Evolutionary conservation across 768 basidiomycete genomes (phyloP).

Genomic region (Kwoniella dendrophila): DNA sequence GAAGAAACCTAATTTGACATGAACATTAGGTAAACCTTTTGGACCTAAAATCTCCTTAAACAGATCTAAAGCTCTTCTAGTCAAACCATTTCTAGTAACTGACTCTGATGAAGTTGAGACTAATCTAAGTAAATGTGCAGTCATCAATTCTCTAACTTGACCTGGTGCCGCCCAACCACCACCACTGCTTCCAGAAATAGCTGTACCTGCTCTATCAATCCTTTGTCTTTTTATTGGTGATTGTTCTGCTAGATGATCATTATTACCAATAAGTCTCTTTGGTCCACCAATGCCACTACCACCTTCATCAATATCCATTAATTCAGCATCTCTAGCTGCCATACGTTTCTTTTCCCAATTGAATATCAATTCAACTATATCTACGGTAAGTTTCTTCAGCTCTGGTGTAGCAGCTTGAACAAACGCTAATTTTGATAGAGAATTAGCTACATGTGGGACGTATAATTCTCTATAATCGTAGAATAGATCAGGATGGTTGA

Average conservation of each 20-base stretch:
- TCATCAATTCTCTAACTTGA: constrained; percentile 81
- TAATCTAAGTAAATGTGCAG: constrained; percentile 92
- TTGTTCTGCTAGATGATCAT: constrained; percentile 21
- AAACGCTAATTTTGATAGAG: constrained; percentile 84
- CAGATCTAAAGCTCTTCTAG: constrained; percentile 57
- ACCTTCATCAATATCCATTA: constrained; percentile 62
- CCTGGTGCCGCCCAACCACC: constrained; percentile 73
- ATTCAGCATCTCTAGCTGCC: constrained; percentile 45
- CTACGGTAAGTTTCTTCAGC: constrained; percentile 81
- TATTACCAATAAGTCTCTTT: constrained; percentile 27
- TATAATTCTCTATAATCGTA: constrained; percentile 90
- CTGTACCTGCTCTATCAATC: constrained; percentile 56
- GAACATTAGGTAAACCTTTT: constrained; percentile 85
- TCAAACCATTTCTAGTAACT: constrained; percentile 54
- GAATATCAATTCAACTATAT: constrained; percentile 87
- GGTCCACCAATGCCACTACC: constrained; percentile 7
- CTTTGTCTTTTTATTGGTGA: constrained; percentile 52
- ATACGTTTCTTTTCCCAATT: constrained; percentile 72
- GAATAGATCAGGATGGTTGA: constrained; percentile 86
- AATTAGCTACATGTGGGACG: constrained; percentile 89
- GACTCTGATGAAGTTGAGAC: constrained; percentile 64
- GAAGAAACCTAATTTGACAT: constrained; percentile 88
- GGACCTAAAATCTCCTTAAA: constrained; percentile 79
- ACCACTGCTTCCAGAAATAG: constrained; percentile 47
- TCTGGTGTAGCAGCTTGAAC: constrained; percentile 69